phyloP scores from a whole-genome alignment of 768 basidiomycete genomes.

The Udeniomyces megalosporus region DNA sequence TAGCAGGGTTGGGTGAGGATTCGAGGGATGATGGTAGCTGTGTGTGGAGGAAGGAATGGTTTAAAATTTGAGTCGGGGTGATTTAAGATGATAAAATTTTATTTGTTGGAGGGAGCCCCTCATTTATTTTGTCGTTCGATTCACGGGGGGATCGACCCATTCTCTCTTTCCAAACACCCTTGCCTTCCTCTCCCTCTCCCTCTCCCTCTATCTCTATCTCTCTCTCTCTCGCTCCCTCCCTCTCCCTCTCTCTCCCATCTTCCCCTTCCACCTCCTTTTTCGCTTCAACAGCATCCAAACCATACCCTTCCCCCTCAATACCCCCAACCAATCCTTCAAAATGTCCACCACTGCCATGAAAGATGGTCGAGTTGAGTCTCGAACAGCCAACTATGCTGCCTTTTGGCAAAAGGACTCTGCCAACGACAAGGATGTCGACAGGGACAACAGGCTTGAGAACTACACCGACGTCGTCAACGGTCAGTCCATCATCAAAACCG shows the following conservation, averaged over 20 bases:
- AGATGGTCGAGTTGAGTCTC: conserved; percentile 15
- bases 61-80: too few relatives aligned
- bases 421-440: conserved; percentile 50
- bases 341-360: conserved; percentile 10
- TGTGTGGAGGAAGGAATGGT: too few relatives aligned
- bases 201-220: neutral
- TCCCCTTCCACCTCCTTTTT: neutral
- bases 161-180: too few relatives aligned
- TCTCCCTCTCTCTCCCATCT: neutral
- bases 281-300: neutral
- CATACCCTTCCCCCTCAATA: neutral
- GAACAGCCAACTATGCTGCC: conserved; percentile 44
- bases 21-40: too few relatives aligned
- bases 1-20: too few relatives aligned
- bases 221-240: neutral
- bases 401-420: conserved; percentile 77
- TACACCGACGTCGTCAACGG: conserved; percentile 93
- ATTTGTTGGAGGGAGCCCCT: too few relatives aligned
- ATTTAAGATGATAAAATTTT: too few relatives aligned
- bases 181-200: neutral
- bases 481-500: conserved; percentile 27
- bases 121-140: too few relatives aligned
- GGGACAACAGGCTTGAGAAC: conserved; percentile 53
- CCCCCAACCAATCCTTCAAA: neutral
- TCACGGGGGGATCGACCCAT: too few relatives aligned